These are phyloP conservation scores for Cystobasidium onofrii DNA, from an alignment of 768 basidiomycete species.

Conservation along the genomic window DNA sequence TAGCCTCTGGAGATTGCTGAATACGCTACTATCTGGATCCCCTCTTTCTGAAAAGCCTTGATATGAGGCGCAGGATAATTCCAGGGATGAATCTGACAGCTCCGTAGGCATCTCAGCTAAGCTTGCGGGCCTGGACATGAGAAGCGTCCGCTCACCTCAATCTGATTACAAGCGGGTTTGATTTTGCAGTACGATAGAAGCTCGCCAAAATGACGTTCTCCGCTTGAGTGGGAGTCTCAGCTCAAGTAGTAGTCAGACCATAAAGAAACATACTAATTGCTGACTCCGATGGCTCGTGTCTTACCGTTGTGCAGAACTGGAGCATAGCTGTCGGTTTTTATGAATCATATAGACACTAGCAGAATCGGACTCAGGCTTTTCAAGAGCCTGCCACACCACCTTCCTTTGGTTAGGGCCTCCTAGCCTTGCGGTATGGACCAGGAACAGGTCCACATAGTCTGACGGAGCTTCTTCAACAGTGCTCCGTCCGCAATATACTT, in stretches of 20 bases:
- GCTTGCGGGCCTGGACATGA: not conserved
- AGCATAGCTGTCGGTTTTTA: too few relatives aligned
- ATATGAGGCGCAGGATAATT: conserved; percentile 59
- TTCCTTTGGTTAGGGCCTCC: conserved; percentile 19
- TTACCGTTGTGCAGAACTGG: conserved; percentile 63
- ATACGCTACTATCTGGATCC: conserved; percentile 50
- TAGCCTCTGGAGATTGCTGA: conserved; percentile 60
- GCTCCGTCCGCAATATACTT: not conserved
- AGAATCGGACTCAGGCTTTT: conserved; percentile 48
- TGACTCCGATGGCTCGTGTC: conserved; percentile 68
- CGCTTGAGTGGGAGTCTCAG: conserved; percentile 21
- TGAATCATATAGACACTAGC: too few relatives aligned
- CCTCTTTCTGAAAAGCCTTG: conserved; percentile 51
- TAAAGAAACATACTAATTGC: conserved; percentile 54
- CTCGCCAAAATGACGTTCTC: conserved; percentile 56
- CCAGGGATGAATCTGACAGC: conserved; percentile 56
- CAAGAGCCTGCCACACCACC: conserved; percentile 56
- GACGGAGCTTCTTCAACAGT: too few relatives aligned
- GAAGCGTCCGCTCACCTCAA: conserved; percentile 5
- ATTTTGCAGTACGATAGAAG: conserved; percentile 58
- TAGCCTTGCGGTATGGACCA: conserved; percentile 8
- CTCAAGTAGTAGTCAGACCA: too few relatives aligned
- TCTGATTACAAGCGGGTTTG: conserved; percentile 56
- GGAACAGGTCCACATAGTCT: conserved; percentile 33
- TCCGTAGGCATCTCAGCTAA: too few relatives aligned